Evolutionary conservation across 495 filamentous ascomycete species (phyloP), one percentile per base, ranked within the genome.

Genomic region (Neurospora tetraspora): DNA sequence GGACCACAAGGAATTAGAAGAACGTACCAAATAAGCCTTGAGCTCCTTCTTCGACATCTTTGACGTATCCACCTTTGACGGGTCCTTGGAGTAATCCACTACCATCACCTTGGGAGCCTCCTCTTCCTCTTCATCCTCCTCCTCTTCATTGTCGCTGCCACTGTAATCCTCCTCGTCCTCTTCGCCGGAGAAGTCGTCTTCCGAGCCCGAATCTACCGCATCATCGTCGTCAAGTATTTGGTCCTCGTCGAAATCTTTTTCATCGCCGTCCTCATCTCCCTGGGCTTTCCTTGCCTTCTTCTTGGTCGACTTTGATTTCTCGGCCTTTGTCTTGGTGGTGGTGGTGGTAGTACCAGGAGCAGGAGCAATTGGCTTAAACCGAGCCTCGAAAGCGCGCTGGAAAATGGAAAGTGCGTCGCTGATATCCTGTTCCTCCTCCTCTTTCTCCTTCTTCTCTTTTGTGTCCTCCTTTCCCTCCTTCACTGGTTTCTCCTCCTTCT

Each of bases 311-410:
- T 77, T 80, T 36, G 84, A 78, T 12, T 76, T 70, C 70, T 78
- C 42, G 39, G 59, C 40, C 53, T 71, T 23, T 72, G 78, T 69
- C 53, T 71, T 23, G 71, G 78, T 69, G 68, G 74, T 72, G 23
- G 68, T 71, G 14, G 31, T n/a, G n/a, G n/a, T 53, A 31, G 72
- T 69, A 68, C 78, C 73, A 74, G 73, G 76, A 68, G 78, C 73
- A 74, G 73, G 76, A 74, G 85, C 84, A 27, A 98, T 77, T 12
- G 94, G 93, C 74, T 89, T 88, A 81, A 97, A 98, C 76, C 91
- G 89, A 10, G 91, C 88, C 81, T 98, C 96, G 80, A 99, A 98
- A 78, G 93, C 90, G 74, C 89, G 90, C 72, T 89, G 89, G 74
- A 99, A 89, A 40, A 91, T 83, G 71, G 79, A 83, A 70, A 82